A percentile compares a stretch with the other conserved stretches of the same genome.
Evolutionary conservation across 257 asterid species (phyloP).

Genomic region (Solanum stenotomum): DNA sequence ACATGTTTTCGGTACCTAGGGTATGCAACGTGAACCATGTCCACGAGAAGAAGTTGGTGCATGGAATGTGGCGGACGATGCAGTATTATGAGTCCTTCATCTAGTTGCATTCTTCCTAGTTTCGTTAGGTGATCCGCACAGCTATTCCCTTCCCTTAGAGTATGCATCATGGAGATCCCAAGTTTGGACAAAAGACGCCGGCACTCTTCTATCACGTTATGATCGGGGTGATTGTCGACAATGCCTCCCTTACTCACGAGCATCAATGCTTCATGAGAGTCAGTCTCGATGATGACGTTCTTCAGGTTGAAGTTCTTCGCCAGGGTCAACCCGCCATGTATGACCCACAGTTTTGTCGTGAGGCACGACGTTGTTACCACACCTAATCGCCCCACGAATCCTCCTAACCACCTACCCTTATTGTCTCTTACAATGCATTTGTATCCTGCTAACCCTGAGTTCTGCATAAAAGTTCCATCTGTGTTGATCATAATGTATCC

Average conservation of each 20-base stretch:
- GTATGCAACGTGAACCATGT: not conserved
- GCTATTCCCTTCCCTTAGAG: too few relatives aligned
- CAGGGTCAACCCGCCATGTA: too few relatives aligned
- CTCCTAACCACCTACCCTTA: not conserved
- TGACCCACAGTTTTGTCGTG: not conserved
- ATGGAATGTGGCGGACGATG: not conserved
- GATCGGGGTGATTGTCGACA: not conserved
- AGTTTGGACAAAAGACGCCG: not conserved
- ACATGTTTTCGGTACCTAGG: not conserved
- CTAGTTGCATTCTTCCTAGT: too few relatives aligned
- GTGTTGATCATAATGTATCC: not conserved
- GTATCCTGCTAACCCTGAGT: not conserved
- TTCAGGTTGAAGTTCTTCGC: too few relatives aligned
- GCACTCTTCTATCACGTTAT: not conserved
- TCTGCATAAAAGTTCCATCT: not conserved
- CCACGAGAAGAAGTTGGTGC: not conserved
- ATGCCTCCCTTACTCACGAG: not conserved
- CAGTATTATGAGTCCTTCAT: too few relatives aligned
- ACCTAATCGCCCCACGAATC: not conserved
- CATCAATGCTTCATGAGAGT: not conserved
- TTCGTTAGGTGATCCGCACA: too few relatives aligned
- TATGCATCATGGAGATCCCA: not conserved
- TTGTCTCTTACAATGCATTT: not conserved
- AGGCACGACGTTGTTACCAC: not conserved
- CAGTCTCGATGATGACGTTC: too few relatives aligned